These are phyloP conservation scores for Boehmeria nivea DNA, from an alignment of 306 rosid species.

Conservation along the genomic window DNA sequence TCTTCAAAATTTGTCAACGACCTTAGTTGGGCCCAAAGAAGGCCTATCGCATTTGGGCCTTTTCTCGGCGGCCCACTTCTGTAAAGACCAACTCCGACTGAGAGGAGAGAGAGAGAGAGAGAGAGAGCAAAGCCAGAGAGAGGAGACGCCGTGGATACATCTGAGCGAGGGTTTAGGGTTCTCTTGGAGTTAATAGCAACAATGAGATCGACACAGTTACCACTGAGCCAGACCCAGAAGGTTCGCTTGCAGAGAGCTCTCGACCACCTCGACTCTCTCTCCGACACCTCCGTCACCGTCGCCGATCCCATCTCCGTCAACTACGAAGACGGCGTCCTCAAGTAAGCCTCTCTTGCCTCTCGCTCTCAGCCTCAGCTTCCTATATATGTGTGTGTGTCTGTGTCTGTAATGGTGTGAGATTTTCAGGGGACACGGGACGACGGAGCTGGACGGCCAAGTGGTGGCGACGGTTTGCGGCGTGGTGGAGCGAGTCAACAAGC, in stretches of 20 bases:
- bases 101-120: too few species aligned
- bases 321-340: slow-evolving; percentile 64
- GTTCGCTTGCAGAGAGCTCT: slow-evolving; percentile 69
- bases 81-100: too few species aligned
- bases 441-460: slow-evolving; percentile 62
- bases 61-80: too few species aligned
- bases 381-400: not conserved
- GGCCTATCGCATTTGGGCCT: too few species aligned
- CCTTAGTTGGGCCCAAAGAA: too few species aligned
- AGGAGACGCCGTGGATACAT: too few species aligned
- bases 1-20: too few species aligned
- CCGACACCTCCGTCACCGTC: slow-evolving; percentile 69
- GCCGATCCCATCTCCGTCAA: slow-evolving; percentile 77
- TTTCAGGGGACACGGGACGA: slow-evolving; percentile 82
- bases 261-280: slow-evolving; percentile 51
- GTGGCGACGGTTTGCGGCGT: slow-evolving; percentile 80
- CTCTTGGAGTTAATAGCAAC: not conserved
- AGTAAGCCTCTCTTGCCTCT: slow-evolving; percentile 13
- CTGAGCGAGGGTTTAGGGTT: not conserved
- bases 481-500: slow-evolving; percentile 86
- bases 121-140: too few species aligned
- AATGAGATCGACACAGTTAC: slow-evolving; percentile 34
- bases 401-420: not conserved
- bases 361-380: not conserved
- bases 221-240: slow-evolving; percentile 86